Evolutionary conservation across 768 basidiomycete species (phyloP), one percentile per base, ranked within the genome.

Genomic region (Russula lepida): DNA sequence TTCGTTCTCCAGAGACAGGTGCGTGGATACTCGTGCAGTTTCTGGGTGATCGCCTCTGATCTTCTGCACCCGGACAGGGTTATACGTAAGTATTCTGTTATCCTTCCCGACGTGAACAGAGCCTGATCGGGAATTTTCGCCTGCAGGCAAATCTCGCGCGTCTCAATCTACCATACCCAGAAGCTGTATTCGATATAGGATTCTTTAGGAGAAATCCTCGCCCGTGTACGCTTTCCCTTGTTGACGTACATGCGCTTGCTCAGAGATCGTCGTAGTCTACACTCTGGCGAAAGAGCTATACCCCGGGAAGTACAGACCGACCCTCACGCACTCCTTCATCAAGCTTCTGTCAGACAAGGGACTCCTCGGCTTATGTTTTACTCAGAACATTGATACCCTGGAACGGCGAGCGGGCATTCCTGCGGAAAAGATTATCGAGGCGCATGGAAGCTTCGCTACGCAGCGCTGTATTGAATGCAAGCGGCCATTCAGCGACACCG

Each of bases 381-480:
- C 92, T 6, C 93, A 93, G 72, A 95, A 94, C 69, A 93, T 93
- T 58, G 95, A 98, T 70, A 95, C 92, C 0, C 82, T 98, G 15
- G 95, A 98, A 70, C 81, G 89, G 2, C 79, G 84, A 6, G 91
- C 92, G 0, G 91, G 91, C 6, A 80, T 97, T 0, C 84, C 89
- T 0, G 78, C 72, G 1, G 73, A 81, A 33, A 84, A 84, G 70
- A 85, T 98, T 62, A 79, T 98, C 51, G 95, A 98, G 74, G 97
- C 97, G 0, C 97, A 99, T 69, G 97, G 95, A 3, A 94, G 90
- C 66, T 99, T 98, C 66, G 95, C 95, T 0, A 74, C 78, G 1
- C 90, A 95, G 57, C 78, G 83, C 54, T 99, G 97, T 66, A 83
- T 98, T 17, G 76, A 83, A 7, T 99, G 97, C 71, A 64, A 76